Conservation (phyloP, 257 asterid species). For the Fraxinus cuspidata region DNA sequence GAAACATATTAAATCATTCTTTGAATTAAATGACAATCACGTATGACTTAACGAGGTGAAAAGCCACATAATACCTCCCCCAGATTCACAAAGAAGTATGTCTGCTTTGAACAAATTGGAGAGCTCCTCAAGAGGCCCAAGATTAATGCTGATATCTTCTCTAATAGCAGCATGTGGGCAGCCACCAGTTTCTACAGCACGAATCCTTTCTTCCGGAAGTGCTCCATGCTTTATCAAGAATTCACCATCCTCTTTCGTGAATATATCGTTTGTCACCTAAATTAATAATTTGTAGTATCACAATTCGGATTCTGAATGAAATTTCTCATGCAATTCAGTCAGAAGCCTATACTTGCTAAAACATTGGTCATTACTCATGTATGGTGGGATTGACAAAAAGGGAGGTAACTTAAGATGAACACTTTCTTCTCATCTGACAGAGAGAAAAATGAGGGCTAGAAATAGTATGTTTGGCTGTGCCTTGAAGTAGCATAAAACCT, state of each 20-base stretch:
- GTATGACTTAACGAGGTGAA: not conserved
- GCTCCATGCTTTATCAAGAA: conserved; percentile 92
- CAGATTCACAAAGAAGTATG: conserved; percentile 93
- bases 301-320: not conserved
- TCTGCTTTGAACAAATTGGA: conserved; percentile 83
- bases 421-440: not conserved
- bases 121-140: conserved; percentile 95
- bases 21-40: not conserved
- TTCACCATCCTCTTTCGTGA: conserved; percentile 97
- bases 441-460: not conserved
- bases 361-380: not conserved
- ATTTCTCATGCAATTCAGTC: not conserved
- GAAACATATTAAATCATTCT: not conserved
- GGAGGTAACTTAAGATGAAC: not conserved
- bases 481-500: not conserved
- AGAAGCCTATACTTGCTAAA: not conserved
- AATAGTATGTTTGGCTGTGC: not conserved
- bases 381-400: not conserved
- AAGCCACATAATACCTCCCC: conserved; percentile 64
- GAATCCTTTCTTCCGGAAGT: conserved; percentile 91
- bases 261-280: conserved; percentile 94
- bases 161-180: conserved; percentile 97
- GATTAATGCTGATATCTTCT: conserved; percentile 94
- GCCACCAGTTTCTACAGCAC: conserved; percentile 98
- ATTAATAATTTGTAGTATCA: not conserved